Conservation (phyloP, 2,329 filamentous ascomycete species). For the Apiospora hydei region DNA sequence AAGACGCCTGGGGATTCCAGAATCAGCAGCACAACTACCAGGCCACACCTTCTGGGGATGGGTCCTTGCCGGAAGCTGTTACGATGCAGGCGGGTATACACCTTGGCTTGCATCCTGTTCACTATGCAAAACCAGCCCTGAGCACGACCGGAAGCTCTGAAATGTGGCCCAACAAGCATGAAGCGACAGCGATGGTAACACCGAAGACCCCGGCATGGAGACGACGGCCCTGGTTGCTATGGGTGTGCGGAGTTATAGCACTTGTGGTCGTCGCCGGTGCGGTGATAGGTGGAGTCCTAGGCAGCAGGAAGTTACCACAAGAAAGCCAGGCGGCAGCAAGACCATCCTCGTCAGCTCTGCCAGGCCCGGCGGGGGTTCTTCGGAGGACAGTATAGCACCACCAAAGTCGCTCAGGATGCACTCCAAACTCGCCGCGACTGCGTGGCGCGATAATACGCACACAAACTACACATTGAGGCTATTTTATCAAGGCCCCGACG, state of each 20-base stretch:
- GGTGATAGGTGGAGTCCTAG: slow-evolving; percentile 32
- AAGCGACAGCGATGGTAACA: neutral
- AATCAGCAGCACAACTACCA: neutral
- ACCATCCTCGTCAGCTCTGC: neutral
- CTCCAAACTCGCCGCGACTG: slow-evolving; percentile 35
- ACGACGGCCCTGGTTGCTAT: slow-evolving; percentile 30
- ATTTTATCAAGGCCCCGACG: slow-evolving; percentile 34
- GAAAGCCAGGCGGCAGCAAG: neutral
- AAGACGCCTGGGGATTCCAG: neutral
- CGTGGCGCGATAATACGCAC: slow-evolving; percentile 30
- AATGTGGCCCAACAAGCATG: neutral
- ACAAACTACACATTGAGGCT: slow-evolving; percentile 33
- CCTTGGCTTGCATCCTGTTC: neutral
- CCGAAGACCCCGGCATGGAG: slow-evolving; percentile 22
- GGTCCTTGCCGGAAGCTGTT: neutral
- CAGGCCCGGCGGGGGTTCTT: neutral
- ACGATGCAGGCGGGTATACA: neutral
- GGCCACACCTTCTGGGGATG: neutral
- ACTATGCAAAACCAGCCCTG: slow-evolving; percentile 9
- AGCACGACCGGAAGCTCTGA: slow-evolving; percentile 27
- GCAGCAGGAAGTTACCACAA: slow-evolving; percentile 21
- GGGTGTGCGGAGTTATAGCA: slow-evolving; percentile 29
- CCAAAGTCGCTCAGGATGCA: slow-evolving; percentile 30
- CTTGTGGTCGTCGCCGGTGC: slow-evolving; percentile 30
- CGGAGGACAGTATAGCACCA: slow-evolving; percentile 20